Base-by-base conservation (phyloP, 1,139 yeast species). In the Hansenula lynferdii region DNA sequence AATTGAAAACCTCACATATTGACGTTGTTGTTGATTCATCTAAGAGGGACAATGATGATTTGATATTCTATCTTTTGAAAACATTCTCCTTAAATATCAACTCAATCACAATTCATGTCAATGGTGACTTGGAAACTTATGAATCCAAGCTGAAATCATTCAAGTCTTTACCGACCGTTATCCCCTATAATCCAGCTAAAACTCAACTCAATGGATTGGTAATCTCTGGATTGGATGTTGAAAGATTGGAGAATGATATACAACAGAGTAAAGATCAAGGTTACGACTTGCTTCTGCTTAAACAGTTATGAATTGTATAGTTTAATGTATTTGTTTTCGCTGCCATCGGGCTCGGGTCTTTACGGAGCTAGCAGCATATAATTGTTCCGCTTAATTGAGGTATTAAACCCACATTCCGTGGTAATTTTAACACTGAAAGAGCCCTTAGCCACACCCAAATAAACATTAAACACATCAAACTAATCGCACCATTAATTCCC, bases 1-100 rank as follows among this genome's bases (percentile, higher is more conserved):
- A 37, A 15, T 11, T 31, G 5, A 44, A 40, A 26, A 37, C 36
- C 15, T 11, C 31, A 10, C 33, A 31, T 22, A 8, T 31, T 8
- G 21, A 22, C 11, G 33, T 31, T 31, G 20, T 31, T 22, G 8
- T 31, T n/a, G 33, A 31, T 22, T 16, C 27, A 16, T 15, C 14
- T 6, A 22, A 31, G 6, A 19, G 11, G 10, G 11, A 20, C 6
- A 21, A 22, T 22, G 33, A 31, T 31, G 22, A 20, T 4, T 31
- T 31, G 15, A 15, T 31, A 5, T 31, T 31, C 8, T 31, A 22
- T 16, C 8, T 22, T 2, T 22, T 31, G 18, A 31, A 20, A 31
- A 16, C 8, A 11, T 22, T 31, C 22, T 20, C 27, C 4, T 7
- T 16, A 2, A 31, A 31, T 16, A 12, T 31, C 11, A 7, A 22